Percentiles rank a stretch among this genome's conserved stretches.
Evolutionary conservation across 2,329 filamentous ascomycete genomes (phyloP).

Genomic region (Ophiostoma populinum): DNA sequence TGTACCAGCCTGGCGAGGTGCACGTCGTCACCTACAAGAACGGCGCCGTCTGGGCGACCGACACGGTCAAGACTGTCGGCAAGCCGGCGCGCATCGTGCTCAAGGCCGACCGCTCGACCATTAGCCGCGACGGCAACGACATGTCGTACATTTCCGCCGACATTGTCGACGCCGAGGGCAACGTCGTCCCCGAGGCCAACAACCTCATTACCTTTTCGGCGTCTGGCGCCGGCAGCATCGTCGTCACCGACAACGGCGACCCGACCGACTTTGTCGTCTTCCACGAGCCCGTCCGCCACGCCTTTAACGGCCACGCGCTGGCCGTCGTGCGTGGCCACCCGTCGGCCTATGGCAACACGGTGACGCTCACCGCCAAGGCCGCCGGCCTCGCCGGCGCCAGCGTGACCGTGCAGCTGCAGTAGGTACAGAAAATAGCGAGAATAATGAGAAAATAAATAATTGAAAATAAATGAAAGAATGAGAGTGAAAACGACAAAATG

Average conservation of each 20-base stretch:
- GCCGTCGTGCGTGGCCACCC: conserved; percentile 20
- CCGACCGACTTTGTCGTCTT: conserved; percentile 27
- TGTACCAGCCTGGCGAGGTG: conserved; percentile 29
- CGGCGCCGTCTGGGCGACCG: conserved; percentile 27
- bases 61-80: conserved; percentile 24
- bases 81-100: conserved; percentile 21
- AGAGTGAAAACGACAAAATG: background rate
- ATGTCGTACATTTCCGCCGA: conserved; percentile 28
- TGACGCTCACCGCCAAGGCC: conserved; percentile 9
- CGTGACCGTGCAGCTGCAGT: conserved; percentile 6
- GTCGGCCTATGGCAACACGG: conserved; percentile 8
- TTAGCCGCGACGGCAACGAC: conserved; percentile 26
- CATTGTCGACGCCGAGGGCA: conserved; percentile 26
- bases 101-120: conserved; percentile 19
- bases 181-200: conserved; percentile 25
- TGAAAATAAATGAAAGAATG: background rate
- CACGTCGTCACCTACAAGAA: conserved; percentile 29
- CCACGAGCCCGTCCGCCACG: conserved; percentile 21
- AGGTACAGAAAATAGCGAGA: too few species aligned
- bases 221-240: conserved; percentile 25
- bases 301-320: conserved; percentile 24
- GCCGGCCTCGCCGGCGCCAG: conserved; percentile 7
- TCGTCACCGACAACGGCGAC: conserved; percentile 34
- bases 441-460: background rate
- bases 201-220: conserved; percentile 27